Evolutionary conservation across 306 rosid species (phyloP).

Genomic region (Macrotyloma uniflorum): DNA sequence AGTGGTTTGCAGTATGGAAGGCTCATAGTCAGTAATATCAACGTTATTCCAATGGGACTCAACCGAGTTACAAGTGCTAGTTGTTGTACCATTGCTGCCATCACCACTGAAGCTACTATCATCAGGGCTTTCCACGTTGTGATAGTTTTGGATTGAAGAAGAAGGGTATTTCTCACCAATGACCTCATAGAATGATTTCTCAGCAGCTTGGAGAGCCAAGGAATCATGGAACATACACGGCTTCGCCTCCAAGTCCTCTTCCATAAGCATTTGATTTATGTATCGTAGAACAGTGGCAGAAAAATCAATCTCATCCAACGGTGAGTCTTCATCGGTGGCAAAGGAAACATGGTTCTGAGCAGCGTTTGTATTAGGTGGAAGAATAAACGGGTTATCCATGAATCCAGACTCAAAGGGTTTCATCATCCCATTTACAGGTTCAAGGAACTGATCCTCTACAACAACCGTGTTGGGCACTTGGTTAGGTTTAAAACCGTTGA

Average conservation of each 20-base stretch:
- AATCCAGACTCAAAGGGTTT: constrained; percentile 28
- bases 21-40: constrained; percentile 41
- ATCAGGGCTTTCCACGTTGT: constrained; percentile 47
- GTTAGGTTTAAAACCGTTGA: constrained; percentile 13
- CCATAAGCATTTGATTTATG: constrained; percentile 80
- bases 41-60: constrained; percentile 35
- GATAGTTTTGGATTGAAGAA: constrained; percentile 29
- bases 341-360: constrained; percentile 25
- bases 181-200: constrained; percentile 64
- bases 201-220: constrained; percentile 69
- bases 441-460: constrained; percentile 34
- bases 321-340: constrained; percentile 49
- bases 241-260: constrained; percentile 65
- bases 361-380: constrained; percentile 35
- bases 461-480: constrained; percentile 15
- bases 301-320: constrained; percentile 52
- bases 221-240: constrained; percentile 68
- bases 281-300: constrained; percentile 60
- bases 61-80: constrained; percentile 33
- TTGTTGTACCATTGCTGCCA: constrained; percentile 26
- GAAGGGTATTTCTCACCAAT: constrained; percentile 54
- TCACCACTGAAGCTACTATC: constrained; percentile 41
- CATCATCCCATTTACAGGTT: background rate
- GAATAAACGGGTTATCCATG: constrained; percentile 20
- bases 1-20: constrained; percentile 42